phyloP scores from a whole-genome alignment of 345 rosid genomes.

The Citrus australasica region DNA sequence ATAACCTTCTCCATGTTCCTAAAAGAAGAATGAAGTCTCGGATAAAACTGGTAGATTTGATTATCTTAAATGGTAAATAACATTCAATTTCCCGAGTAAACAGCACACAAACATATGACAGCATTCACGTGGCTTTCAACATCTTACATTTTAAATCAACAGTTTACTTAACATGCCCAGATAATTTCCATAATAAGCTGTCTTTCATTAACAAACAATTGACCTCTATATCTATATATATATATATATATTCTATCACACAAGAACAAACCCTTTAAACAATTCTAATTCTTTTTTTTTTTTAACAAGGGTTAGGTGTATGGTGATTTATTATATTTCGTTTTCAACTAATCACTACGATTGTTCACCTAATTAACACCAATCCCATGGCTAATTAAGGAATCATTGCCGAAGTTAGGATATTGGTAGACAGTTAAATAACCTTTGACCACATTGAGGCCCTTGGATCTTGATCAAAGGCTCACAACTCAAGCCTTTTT shows the following conservation, averaged over 20 bases:
- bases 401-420: neutral
- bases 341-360: neutral
- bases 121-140: neutral
- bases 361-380: neutral
- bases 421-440: neutral
- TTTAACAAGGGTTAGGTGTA: neutral
- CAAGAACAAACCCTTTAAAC: neutral
- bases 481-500: neutral
- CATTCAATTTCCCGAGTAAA: neutral
- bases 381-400: neutral
- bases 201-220: neutral
- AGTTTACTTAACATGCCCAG: neutral
- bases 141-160: neutral
- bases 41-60: neutral
- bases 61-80: neutral
- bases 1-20: neutral
- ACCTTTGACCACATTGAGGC: neutral
- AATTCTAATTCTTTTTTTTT: neutral
- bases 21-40: too few species aligned
- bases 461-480: neutral
- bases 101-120: neutral
- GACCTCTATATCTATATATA: neutral
- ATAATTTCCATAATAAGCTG: neutral
- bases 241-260: too few species aligned
- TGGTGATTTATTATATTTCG: neutral